These are phyloP conservation scores for Xylariaceae sp. DNA, from an alignment of 2,329 filamentous ascomycete species.

Conservation along the genomic window DNA sequence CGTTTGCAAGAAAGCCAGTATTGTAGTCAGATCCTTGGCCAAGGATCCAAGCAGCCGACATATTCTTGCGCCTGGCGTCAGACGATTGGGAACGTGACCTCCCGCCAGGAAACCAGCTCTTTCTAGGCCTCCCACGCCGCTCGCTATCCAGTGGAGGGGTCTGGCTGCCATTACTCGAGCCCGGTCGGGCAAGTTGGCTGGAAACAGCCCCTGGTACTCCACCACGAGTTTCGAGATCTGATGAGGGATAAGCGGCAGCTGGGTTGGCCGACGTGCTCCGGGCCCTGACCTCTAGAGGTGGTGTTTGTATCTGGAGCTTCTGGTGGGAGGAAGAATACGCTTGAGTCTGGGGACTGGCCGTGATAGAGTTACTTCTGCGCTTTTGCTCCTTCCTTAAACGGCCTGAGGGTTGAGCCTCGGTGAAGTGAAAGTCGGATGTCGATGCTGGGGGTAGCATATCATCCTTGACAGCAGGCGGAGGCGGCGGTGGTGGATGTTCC, in stretches of 20 bases:
- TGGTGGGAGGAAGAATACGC: slow-evolving; percentile 13
- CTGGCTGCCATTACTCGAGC: slow-evolving; percentile 37
- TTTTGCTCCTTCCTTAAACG: slow-evolving; percentile 25
- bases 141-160: slow-evolving; percentile 36
- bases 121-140: slow-evolving; percentile 40
- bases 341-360: slow-evolving; percentile 10
- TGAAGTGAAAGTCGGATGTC: slow-evolving; percentile 20
- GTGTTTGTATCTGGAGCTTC: slow-evolving; percentile 18
- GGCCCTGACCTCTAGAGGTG: slow-evolving; percentile 35
- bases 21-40: slow-evolving; percentile 54
- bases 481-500: slow-evolving; percentile 18
- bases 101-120: slow-evolving; percentile 49
- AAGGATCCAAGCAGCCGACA: slow-evolving; percentile 48
- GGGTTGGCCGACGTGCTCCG: slow-evolving; percentile 47
- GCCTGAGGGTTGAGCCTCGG: slow-evolving; percentile 24
- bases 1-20: slow-evolving; percentile 43
- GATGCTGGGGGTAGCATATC: slow-evolving; percentile 16
- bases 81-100: slow-evolving; percentile 48
- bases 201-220: slow-evolving; percentile 24
- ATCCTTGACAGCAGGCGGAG: slow-evolving; percentile 17
- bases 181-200: slow-evolving; percentile 24
- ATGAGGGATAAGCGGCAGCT: slow-evolving; percentile 24
- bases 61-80: slow-evolving; percentile 25
- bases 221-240: slow-evolving; percentile 29
- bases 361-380: slow-evolving; percentile 27